Base-by-base conservation (phyloP, 1,284 basidiomycete genomes). In the Melampsora abietis-canadensis region DNA sequence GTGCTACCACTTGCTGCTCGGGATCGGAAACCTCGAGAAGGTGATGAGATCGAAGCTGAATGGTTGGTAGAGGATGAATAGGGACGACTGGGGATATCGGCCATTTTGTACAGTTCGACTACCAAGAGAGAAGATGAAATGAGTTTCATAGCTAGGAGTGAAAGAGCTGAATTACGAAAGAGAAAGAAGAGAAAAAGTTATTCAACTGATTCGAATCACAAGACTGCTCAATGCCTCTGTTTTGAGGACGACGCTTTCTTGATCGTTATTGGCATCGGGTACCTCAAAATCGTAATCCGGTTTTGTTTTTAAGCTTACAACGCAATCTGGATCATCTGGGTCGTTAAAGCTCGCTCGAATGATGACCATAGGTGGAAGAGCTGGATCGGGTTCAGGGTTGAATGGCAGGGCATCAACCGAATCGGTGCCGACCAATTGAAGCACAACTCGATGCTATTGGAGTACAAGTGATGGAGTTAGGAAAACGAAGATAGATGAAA, bases 311-410 rank as follows among this genome's bases (percentile, higher is more conserved):
- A 75, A 44, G 30, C 66, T 51, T 15, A 75, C 59, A 24, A 51
- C 27, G 62, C 72, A 75, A 34, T 75, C 64, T 17, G 72, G 72
- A 44, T 75, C 72, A 44, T 75, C 72, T 0, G 65, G 72, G 19
- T 75, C 72, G 21, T 75, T 75, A 40, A 75, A 75, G 47, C 66
- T 54, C 21, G 72, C 72, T 12, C 72, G 64, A 59, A 75, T 67
- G n/a, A 75, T 63, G 48, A 75, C 57, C 44, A 67, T 27, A 31
- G 72, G 72, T 10, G 72, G 72, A 17, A 31, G 40, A n/a, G 64
- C 24, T 24, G 61, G 64, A 14, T 40, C 24, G 1, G 57, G 48
- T 34, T 75, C 72, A 15, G 27, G 64, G 1, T 51, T 37, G 19
- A 75, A 75, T 44, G 57, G 54, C 8, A 75, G 57, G 24, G 34